phyloP scores from a whole-genome alignment of 1,284 basidiomycete genomes.

The Xerocomus nothofagi region DNA sequence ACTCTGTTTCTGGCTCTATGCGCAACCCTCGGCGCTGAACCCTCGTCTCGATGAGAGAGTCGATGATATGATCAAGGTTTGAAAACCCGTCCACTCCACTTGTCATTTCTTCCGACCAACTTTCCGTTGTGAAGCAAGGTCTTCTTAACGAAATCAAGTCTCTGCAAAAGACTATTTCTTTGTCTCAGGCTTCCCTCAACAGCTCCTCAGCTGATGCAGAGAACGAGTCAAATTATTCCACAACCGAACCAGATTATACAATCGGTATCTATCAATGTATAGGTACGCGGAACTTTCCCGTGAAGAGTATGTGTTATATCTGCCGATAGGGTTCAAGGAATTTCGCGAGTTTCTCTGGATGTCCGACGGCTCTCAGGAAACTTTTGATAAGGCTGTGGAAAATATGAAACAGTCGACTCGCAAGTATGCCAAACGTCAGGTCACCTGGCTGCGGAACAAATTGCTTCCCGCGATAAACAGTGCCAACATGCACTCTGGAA shows the following conservation, averaged over 20 bases:
- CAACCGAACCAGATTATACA: conserved; percentile 54
- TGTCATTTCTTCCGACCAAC: conserved; percentile 6
- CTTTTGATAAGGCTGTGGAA: conserved; percentile 64
- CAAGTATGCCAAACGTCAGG: conserved; percentile 90
- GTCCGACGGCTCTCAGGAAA: conserved; percentile 40
- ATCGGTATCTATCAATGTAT: conserved; percentile 94
- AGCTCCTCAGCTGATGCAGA: background rate
- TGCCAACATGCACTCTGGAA: conserved; percentile 41
- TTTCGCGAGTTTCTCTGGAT: conserved; percentile 68
- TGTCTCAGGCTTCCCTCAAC: background rate
- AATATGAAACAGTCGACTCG: conserved; percentile 86
- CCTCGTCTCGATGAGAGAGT: conserved; percentile 78
- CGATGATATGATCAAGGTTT: conserved; percentile 86
- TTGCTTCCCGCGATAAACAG: conserved; percentile 74
- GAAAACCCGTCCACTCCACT: background rate
- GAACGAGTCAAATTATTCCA: background rate
- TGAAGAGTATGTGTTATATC: conserved; percentile 1
- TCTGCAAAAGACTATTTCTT: conserved; percentile 42
- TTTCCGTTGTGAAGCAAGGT: conserved; percentile 57
- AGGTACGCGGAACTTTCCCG: conserved; percentile 45
- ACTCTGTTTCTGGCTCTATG: conserved; percentile 91
- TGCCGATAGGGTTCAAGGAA: conserved; percentile 79
- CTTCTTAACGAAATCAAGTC: conserved; percentile 80
- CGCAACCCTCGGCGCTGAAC: conserved; percentile 65
- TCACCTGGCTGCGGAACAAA: conserved; percentile 93